Evolutionary conservation across 2,329 filamentous ascomycete genomes (phyloP).

Genomic region (Knufia petricola): DNA sequence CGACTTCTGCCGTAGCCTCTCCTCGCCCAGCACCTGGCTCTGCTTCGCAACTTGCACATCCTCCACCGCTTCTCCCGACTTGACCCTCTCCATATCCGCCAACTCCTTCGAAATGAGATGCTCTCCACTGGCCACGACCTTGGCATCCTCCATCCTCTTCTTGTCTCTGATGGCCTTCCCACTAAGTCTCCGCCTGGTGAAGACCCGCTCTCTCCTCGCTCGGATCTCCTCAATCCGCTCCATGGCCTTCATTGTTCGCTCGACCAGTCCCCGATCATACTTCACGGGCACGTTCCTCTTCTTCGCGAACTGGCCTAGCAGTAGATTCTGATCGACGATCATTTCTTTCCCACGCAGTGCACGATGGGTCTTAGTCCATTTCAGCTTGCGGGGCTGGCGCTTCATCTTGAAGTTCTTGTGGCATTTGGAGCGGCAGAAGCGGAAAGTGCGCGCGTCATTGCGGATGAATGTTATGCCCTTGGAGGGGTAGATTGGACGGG

Average conservation of each 20-base stretch:
- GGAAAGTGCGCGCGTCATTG: slow-evolving; percentile 56
- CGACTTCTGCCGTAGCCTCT: slow-evolving; percentile 34
- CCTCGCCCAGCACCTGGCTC: slow-evolving; percentile 33
- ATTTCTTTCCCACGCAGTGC: slow-evolving; percentile 74
- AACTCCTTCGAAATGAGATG: slow-evolving; percentile 73
- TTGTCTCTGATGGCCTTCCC: slow-evolving; percentile 66
- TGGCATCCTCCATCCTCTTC: slow-evolving; percentile 68
- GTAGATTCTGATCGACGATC: slow-evolving; percentile 85
- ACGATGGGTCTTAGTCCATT: slow-evolving; percentile 93
- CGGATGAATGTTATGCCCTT: slow-evolving; percentile 59
- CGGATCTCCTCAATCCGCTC: slow-evolving; percentile 80
- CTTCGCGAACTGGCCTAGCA: slow-evolving; percentile 63
- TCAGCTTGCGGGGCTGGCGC: slow-evolving; percentile 91
- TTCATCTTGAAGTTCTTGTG: slow-evolving; percentile 92
- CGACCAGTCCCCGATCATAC: slow-evolving; percentile 87
- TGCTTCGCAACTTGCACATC: slow-evolving; percentile 16
- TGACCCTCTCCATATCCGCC: slow-evolving; percentile 48
- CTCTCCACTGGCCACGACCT: slow-evolving; percentile 83
- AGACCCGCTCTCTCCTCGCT: slow-evolving; percentile 70
- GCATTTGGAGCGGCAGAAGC: slow-evolving; percentile 59
- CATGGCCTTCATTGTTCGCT: slow-evolving; percentile 86
- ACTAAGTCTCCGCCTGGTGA: slow-evolving; percentile 89
- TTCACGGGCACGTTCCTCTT: slow-evolving; percentile 89
- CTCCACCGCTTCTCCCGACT: slow-evolving; percentile 26
- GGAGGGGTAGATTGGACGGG: slow-evolving; percentile 55